Base-by-base conservation (phyloP, 495 filamentous ascomycete genomes). In the Jackrogersella minutella region DNA sequence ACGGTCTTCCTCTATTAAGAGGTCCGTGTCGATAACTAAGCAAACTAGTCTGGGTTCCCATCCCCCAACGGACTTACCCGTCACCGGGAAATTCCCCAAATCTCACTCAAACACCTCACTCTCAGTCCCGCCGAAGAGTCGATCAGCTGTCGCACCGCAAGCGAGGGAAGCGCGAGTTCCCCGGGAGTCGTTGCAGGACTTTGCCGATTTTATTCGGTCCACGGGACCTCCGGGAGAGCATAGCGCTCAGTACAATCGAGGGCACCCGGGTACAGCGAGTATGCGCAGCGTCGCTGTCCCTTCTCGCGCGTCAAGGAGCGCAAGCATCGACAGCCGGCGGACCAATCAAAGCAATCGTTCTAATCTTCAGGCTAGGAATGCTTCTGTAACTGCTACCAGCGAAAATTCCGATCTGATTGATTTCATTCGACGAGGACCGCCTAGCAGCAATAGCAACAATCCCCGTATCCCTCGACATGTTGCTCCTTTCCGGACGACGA, bases 341-440 rank as follows among this genome's bases (percentile, higher is more conserved):
- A 73, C 69, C 9, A 77, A 67, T 69, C 69, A 62, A 44, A 71
- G 68, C 16, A 74, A 66, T 40, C 73, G 81, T 21, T 79, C 77
- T 34, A 83, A 82, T 40, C 78, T 92, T 44, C 86, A 93, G 77
- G 88, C 93, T 62, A 89, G 93, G 14, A 85, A 88, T 63, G 85
- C 92, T n/a, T 79, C 83, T 26, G 81, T 85, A 17, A 78, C 85
- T 21, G 79, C 79, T 24, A 84, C 82, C 39, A 87, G 87, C 44
- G 85, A 87, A 67, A 96, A 87, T 44, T 88, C 89, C 2, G 95
- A 97, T 62, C 78, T 99, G 36, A 96, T 97, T 51, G 92, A 98
- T 70, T 98, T 98, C 78, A 93, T 99, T 53, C 88, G 93, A 47
- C 87, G 91, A 75, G 91, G 94, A 1, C 89, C 94, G 6, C 86